Base-by-base conservation (phyloP, 345 rosid species). In the Excoecaria cochinchinensis region DNA sequence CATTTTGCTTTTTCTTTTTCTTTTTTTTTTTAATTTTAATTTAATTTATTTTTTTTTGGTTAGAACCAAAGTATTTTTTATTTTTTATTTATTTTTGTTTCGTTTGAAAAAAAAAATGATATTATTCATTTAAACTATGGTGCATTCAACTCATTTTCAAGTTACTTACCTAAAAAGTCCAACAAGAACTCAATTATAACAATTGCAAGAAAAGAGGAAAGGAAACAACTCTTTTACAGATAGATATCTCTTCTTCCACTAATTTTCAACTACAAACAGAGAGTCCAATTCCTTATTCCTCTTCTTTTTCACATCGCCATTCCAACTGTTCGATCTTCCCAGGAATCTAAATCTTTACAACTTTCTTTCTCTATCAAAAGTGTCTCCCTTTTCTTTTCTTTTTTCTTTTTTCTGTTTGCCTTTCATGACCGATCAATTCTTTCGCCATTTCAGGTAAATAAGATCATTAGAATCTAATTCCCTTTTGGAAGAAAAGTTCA, bases 341-440 rank as follows among this genome's bases (percentile, higher is more conserved):
- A 48, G 70, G 74, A 77, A 80, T 80, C 73, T 56, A 5, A 56
- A 19, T 44, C 48, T 44, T 44, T 44, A 8, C 7, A 44, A 44
- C 10, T 44, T 44, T 9, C 2, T 44, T 44, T 24, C 39, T 16
- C 12, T 57, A 21, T n/a, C 12, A 8, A 22, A 25, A 14, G n/a
- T 25, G 1, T 44, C 25, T 61, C 12, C 48, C 9, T 10, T 8
- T 44, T 44, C n/a, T 39, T 31, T 31, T 31, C 42, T 38, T 39
- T n/a, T n/a, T n/a, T n/a, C n/a, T n/a, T n/a, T n/a, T 64, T n/a
- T 67, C 42, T 24, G 21, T 39, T 63, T 59, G 11, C 36, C 69
- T 77, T 77, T 70, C 70, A 68, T 78, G 82, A 77, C 84, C 67
- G 79, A 79, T 85, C 78, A 66, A 53, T 58, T 81, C 78, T 62